Conservation (phyloP, 192 early-diverging fungal species). For the Neocallimastix lanati region DNA sequence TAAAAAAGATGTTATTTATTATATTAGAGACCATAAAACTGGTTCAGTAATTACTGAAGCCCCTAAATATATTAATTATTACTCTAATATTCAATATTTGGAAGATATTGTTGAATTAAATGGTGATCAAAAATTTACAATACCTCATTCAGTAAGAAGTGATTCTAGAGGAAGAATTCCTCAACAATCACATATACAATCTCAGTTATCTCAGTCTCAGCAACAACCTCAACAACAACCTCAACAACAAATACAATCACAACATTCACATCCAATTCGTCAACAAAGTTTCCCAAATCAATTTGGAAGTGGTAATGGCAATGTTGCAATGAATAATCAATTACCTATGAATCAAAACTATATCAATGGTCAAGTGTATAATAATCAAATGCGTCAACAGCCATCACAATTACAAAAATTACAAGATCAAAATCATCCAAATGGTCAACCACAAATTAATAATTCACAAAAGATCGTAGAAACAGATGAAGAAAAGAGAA, state of each 20-base stretch:
- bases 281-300: not conserved
- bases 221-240: not conserved
- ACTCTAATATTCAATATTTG: not conserved
- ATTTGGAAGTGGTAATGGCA: not conserved
- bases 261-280: not conserved
- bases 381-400: too few species aligned
- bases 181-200: too few species aligned
- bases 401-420: too few species aligned
- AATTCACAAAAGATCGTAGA: not conserved
- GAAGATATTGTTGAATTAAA: not conserved
- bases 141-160: not conserved
- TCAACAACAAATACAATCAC: too few species aligned
- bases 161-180: not conserved
- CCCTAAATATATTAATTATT: not conserved
- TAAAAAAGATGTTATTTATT: slow-evolving; percentile 30
- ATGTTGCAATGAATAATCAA: not conserved
- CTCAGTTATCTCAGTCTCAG: too few species aligned
- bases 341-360: not conserved
- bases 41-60: not conserved
- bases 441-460: too few species aligned
- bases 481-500: not conserved
- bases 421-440: too few species aligned
- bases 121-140: not conserved
- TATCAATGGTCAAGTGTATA: not conserved
- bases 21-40: not conserved